A percentile compares a stretch with the other conserved stretches of the same genome.
Conservation (phyloP, 768 basidiomycete species). For the Agrocybe praecox region DNA sequence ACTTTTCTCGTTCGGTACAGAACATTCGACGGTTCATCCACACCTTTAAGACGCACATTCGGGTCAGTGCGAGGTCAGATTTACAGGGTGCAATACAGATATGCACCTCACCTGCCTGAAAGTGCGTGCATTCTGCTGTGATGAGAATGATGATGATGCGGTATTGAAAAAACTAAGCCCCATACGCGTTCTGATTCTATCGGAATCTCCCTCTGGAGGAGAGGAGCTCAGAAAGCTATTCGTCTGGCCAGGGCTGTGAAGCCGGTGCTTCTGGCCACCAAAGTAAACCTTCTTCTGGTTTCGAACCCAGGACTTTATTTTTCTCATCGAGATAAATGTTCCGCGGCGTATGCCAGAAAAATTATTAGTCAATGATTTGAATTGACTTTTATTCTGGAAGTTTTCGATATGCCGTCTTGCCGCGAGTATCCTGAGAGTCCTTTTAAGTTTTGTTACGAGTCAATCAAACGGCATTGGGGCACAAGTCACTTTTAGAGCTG, state of each 20-base stretch:
- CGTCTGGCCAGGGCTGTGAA: neutral
- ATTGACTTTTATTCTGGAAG: neutral
- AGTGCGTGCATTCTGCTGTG: neutral
- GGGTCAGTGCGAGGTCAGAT: neutral
- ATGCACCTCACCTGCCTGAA: neutral
- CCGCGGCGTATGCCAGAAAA: neutral
- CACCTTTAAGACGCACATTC: neutral
- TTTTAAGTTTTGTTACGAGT: neutral
- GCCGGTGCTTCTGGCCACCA: neutral
- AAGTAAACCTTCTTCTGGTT: neutral
- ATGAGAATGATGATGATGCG: neutral
- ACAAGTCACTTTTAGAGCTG: too few relatives aligned
- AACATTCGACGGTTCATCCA: neutral
- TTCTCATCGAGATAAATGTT: neutral
- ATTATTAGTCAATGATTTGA: neutral
- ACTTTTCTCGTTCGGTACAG: neutral
- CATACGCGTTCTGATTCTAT: neutral
- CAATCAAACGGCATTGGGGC: neutral
- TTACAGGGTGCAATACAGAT: neutral
- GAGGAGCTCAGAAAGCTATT: neutral
- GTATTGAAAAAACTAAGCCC: neutral
- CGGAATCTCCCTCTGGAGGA: neutral
- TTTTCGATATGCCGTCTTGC: neutral
- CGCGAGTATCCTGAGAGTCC: neutral
- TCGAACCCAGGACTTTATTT: neutral